Evolutionary conservation across 75 land plant genomes (phyloP), one percentile per base, ranked within the genome.

Genomic region (Cupressus sempervirens): DNA sequence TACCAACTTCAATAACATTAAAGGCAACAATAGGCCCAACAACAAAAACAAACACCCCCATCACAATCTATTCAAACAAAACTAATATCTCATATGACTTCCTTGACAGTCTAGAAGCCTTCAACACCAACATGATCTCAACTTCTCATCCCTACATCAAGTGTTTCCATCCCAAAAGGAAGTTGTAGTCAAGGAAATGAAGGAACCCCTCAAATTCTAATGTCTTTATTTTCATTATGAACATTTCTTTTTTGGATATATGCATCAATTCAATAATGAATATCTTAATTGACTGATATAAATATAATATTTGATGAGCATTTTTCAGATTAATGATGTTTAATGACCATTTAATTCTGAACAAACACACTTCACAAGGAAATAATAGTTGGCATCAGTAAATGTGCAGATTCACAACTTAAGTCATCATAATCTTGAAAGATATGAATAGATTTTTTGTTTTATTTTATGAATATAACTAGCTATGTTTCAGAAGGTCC

Each of bases 151-250:
- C 83, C 91, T 79, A 84, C 90, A 83, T 89, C 92, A 76, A 91
- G 93, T 12, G 30, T 86, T 18, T 77, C 85, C 58, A 85, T 87
- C 29, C 89, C 89, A 53, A 85, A 90, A 34, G 96, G 91, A 50
- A 90, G 90, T 85, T 83, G 89, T 32, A 86, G 68, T 45, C 93
- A 93, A 76, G 90, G 91, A 82, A 87, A 87, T 45, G 97, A 93
- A 83, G 85, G 93, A 2, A 88, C 83, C 67, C 92, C 88, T 86
- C 92, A 88, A 68, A 88, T 96, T 83, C 93, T 93, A 32, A 70
- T 32, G 32, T 70, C 35, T 32, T 70, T 32, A 10, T 29, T 70
- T 11, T 70, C 13, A 30, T 2, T 20, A 10, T 70, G 74, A 23
- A 70, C 23, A 65, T 18, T 65, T n/a, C n/a, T 23, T 20, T 65